A percentile compares a stretch with the other conserved stretches of the same genome.
phyloP scores from a whole-genome alignment of 164 flowering plant genomes.

The Liquidambar formosana region DNA sequence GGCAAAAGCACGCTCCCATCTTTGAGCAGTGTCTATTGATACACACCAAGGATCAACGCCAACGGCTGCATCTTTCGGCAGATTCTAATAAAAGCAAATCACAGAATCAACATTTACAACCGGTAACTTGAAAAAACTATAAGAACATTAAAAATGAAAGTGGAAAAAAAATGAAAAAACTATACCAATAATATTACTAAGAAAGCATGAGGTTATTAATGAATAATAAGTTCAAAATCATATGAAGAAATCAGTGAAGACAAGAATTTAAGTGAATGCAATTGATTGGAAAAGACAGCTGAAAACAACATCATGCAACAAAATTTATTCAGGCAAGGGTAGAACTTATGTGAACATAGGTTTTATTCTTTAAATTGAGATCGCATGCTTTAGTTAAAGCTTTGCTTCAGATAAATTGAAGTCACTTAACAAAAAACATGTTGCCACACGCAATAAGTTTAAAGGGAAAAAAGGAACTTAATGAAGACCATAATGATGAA shows the following conservation, averaged over 20 bases:
- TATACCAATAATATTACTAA: not conserved
- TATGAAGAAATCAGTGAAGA: not conserved
- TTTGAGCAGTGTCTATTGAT: constrained; percentile 83
- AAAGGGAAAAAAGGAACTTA: not conserved
- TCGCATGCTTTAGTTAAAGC: no score
- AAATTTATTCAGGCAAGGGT: not conserved
- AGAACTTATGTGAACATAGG: no score
- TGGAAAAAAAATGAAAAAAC: not conserved
- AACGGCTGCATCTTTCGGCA: constrained; percentile 64
- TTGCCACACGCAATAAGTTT: no score
- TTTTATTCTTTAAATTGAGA: no score
- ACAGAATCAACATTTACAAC: not conserved
- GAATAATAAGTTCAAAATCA: not conserved
- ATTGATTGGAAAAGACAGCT: not conserved
- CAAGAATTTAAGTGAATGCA: not conserved
- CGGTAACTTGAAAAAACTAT: not conserved
- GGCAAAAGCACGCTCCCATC: constrained; percentile 74
- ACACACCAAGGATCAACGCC: constrained; percentile 94
- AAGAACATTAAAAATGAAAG: no score
- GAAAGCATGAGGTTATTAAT: not conserved
- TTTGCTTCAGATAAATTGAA: no score
- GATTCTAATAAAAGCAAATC: constrained; percentile 44
- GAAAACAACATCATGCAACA: not conserved
- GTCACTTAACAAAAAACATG: no score
- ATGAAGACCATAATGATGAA: not conserved